A percentile compares a stretch with the other conserved stretches of the same genome.
These are phyloP conservation scores for Acanthamoeba quina DNA, from an alignment of 208 protist genomes.

Conservation along the genomic window DNA sequence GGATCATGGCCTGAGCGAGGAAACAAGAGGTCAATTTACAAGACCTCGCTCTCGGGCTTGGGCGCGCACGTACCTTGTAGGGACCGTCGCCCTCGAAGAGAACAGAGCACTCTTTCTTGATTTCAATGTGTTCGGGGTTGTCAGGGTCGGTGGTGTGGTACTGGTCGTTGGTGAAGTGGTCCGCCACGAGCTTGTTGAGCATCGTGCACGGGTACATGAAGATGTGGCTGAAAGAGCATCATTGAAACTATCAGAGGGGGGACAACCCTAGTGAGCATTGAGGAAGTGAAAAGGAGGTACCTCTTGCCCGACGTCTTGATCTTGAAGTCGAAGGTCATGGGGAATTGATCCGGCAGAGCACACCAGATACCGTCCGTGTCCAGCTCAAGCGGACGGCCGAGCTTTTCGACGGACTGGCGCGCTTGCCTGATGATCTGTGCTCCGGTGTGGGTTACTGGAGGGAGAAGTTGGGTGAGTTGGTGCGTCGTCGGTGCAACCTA, in stretches of 20 bases:
- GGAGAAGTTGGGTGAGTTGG: neutral
- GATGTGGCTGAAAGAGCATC: constrained; percentile 14
- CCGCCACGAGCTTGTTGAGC: constrained; percentile 98
- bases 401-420: constrained; percentile 96
- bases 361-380: constrained; percentile 99
- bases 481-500: neutral
- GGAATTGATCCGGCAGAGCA: constrained; percentile 97
- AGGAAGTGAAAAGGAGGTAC: constrained; percentile 47
- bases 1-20: constrained; percentile 95
- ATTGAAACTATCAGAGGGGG: neutral
- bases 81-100: constrained; percentile 99
- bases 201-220: constrained; percentile 98
- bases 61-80: constrained; percentile 90
- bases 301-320: constrained; percentile 82
- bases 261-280: neutral
- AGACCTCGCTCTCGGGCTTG: neutral
- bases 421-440: constrained; percentile 99
- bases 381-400: constrained; percentile 99
- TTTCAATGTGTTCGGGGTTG: constrained; percentile 55
- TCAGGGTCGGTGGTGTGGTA: constrained; percentile 94
- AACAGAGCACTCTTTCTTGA: constrained; percentile 97
- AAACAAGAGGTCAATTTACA: neutral
- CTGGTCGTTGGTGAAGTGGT: constrained; percentile 99
- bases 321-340: constrained; percentile 96
- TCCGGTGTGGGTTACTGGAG: constrained; percentile 96